Evolutionary conservation across 2,329 filamentous ascomycete species (phyloP), one percentile per base, ranked within the genome.

Genomic region (Cytospora piceicola): DNA sequence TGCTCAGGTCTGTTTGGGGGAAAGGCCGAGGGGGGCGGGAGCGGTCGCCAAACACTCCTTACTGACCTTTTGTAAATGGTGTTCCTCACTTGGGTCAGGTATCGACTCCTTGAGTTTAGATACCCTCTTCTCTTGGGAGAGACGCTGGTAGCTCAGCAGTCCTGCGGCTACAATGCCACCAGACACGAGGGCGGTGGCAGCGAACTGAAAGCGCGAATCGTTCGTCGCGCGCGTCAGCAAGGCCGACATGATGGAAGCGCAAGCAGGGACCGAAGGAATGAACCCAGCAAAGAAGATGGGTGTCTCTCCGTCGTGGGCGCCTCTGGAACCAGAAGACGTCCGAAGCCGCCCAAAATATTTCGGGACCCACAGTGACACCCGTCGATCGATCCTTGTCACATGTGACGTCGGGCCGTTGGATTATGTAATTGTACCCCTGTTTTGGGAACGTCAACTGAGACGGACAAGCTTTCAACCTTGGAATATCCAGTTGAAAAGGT

Each of bases 111-210:
- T 90, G 12, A 90, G 77, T 64, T 83, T 78, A 51, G 81, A 79
- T 6, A 89, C 74, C 36, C 83, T 81, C 70, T 83, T 82, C 67
- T 84, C 80, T 34, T 84, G 76, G 67, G 84, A 81, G n/a, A 88
- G 75, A 49, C 81, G 81, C 74, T 90, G 88, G 70, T 87, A 88
- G 24, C 85, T 85, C 17, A 90, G 76, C 36, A 90, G 81, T 9
- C 86, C 79, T n/a, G 81, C 81, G 2, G 87, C 87, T 30, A 85
- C 87, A 0, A 87, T 80, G 11, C 82, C 83, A 22, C 87, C 88
- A 0, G 87, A 90, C 17, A 86, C 78, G 27, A 92, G 80, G 2
- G 92, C 92, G 0, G 91, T 93, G 3, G 89, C 85, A 22, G 88
- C 84, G 42, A 95, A 80, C 75, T 93, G 91, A 52, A 83, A 74